Base-by-base conservation (phyloP, 306 rosid species). In the Trifolium subterraneum region DNA sequence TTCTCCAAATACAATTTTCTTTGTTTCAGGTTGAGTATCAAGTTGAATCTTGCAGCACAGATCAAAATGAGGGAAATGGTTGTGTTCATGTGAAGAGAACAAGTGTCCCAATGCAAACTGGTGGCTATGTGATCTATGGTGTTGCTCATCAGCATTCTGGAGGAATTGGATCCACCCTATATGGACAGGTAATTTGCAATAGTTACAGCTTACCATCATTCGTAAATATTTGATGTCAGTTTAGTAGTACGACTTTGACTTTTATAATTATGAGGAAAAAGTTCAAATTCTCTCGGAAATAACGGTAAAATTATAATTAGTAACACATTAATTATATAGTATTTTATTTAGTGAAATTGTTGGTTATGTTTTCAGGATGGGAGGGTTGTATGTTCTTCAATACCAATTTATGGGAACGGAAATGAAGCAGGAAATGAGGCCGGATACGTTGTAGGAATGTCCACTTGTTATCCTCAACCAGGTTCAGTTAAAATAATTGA, bases 381-480 rank as follows among this genome's bases (percentile, higher is more conserved):
- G 13, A 76, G 87, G 19, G 80, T 83, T 10, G 71, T 92, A 65
- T 92, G 98, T 77, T 84, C 94, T 0, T 92, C 98, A 1, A 75
- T 42, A 29, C 86, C 98, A 65, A 78, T 66, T n/a, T 92, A 92
- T 70, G 98, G 98, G 72, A 35, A 58, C 10, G 96, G 98, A 2
- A 36, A 72, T 2, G 91, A 90, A 63, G 85, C 86, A 23, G 98
- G 96, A 72, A 85, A 92, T 42, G 98, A 92, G 36, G 75, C 58
- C 5, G 85, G 86, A 0, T 90, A 88, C 73, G 72, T 92, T 5
- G 90, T 92, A n/a, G 98, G 98, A 80, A 92, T 92, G 98, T 68
- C 88, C 2, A 86, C 90, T 42, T 92, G 98, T 72, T 92, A 86
- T 78, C 98, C 98, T 59, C 36, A 8, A 50, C 85, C 83, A 11